Evolutionary conservation across 352 stramenopile genomes (phyloP).

Genomic region (Globisporangium mamillatum): DNA sequence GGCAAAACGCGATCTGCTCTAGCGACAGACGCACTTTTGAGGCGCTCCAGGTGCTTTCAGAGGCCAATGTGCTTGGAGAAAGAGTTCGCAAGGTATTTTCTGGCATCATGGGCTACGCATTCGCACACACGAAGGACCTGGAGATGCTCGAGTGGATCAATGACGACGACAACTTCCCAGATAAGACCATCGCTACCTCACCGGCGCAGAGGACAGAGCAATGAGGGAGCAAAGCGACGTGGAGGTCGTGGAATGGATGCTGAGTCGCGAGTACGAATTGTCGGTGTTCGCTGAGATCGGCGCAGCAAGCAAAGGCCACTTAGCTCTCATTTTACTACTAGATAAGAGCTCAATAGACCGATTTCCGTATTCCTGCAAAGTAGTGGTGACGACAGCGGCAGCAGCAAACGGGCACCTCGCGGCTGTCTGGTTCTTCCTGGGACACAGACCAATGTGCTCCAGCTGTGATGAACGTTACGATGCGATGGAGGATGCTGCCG

Average conservation of each 20-base stretch:
- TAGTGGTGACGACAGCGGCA: constrained; percentile 8
- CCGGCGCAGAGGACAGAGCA: background rate
- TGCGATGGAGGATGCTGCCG: background rate
- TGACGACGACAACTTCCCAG: background rate
- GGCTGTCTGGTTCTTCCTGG: background rate
- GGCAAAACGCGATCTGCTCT: background rate
- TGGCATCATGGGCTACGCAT: background rate
- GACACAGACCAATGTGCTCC: background rate
- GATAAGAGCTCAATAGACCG: constrained; percentile 9
- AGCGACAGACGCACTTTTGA: constrained; percentile 7
- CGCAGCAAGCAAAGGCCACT: constrained; percentile 18
- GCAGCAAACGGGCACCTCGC: constrained; percentile 1
- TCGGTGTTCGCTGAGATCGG: background rate
- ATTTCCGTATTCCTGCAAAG: background rate
- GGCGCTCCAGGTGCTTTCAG: background rate
- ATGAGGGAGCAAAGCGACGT: background rate
- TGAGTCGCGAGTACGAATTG: background rate
- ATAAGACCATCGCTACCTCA: background rate
- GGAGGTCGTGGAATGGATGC: background rate
- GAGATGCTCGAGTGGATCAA: constrained; percentile 10
- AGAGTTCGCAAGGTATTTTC: background rate
- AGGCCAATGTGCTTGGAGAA: background rate
- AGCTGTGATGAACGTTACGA: background rate
- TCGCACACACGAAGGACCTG: background rate
- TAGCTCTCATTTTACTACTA: constrained; percentile 31